A percentile compares a stretch with the other conserved stretches of the same genome.
These are phyloP conservation scores for Schwanniomyces occidentalis DNA, from an alignment of 805 yeast species.

Conservation along the genomic window DNA sequence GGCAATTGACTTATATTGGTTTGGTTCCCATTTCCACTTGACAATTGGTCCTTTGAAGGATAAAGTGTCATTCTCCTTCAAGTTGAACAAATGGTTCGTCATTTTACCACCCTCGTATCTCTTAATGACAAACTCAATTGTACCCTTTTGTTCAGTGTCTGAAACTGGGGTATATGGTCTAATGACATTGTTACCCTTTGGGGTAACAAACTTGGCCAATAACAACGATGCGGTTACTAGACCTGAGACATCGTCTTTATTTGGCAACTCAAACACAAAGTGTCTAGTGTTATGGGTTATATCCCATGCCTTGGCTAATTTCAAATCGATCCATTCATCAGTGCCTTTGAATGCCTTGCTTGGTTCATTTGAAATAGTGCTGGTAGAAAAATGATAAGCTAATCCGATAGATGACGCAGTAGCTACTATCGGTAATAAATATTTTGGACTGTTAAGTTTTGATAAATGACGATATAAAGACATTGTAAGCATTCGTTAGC, in stretches of 20 bases:
- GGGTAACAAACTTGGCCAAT: conserved; percentile 76
- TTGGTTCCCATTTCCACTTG: conserved; percentile 90
- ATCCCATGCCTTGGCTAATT: conserved; percentile 48
- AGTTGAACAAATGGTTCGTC: conserved; percentile 67
- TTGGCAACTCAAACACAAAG: conserved; percentile 68
- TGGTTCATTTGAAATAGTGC: conserved; percentile 33
- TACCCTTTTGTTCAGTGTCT: conserved; percentile 67
- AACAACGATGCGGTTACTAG: conserved; percentile 76
- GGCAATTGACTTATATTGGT: conserved; percentile 75
- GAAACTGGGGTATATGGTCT: conserved; percentile 90
- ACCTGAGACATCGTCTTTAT: conserved; percentile 70
- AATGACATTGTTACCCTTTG: conserved; percentile 82
- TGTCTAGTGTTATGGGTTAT: conserved; percentile 65
- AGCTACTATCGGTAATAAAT: conserved; percentile 30
- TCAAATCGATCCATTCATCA: conserved; percentile 72
- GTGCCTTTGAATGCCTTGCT: conserved; percentile 58
- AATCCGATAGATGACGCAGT: conserved; percentile 36
- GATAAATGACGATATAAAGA: conserved; percentile 21
- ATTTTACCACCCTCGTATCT: conserved; percentile 83
- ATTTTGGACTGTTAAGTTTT: conserved; percentile 25
- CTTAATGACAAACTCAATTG: conserved; percentile 79
- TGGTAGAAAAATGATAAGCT: conserved; percentile 27
- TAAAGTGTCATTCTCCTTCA: conserved; percentile 78
- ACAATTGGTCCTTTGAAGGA: conserved; percentile 91
- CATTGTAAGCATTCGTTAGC: conserved; percentile 18